Evolutionary conservation across 2,329 filamentous ascomycete species (phyloP), one percentile per base, ranked within the genome.

Genomic region (Exserohilum rostratum): DNA sequence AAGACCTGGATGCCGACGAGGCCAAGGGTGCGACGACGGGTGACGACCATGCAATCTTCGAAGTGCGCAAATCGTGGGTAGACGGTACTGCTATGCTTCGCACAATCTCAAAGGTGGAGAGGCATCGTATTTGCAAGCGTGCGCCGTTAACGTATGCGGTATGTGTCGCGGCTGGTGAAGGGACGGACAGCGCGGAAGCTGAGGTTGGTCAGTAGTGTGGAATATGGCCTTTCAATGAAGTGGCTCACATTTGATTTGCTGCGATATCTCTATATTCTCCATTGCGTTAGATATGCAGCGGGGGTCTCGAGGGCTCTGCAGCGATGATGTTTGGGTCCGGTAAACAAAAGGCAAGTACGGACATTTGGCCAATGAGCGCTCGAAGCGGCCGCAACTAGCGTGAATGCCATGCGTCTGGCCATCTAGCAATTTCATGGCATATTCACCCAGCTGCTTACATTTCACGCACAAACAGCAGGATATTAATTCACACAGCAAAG

Each of bases 41-140:
- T 0, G 70, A 71, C 2, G 73, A 74, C 78, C 78, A 80, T 34
- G 68, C 71, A 20, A 79, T 58, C 5, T 61, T 60, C 0, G 71
- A 66, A 22, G 49, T 68, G 27, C 68, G 68, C 2, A 66, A 20
- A 25, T 74, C 67, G 40, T 73, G 62, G 1, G 65, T 66, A 5
- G 67, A 50, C 2, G 74, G 68, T 7, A 79, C 57, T 1, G 68
- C 45, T 52, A 77, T 75, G 35, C 61, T 75, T 44, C 71, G 70
- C 12, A 75, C 47, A 22, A 76, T 56, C n/a, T 74, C 67, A 42
- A 74, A 71, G 1, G 75, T 72, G 37, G 56, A 53, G 6, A 75
- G 67, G 38, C 69, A 74, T 58, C 74, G 76, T 49, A 80, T 68
- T 30, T 77, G 71, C 22, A 80, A 69, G 47, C 75, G 73, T 25